Percentiles rank a stretch among this genome's conserved stretches.
Conservation (phyloP, 345 rosid genomes). For the Kandelia obovata region DNA sequence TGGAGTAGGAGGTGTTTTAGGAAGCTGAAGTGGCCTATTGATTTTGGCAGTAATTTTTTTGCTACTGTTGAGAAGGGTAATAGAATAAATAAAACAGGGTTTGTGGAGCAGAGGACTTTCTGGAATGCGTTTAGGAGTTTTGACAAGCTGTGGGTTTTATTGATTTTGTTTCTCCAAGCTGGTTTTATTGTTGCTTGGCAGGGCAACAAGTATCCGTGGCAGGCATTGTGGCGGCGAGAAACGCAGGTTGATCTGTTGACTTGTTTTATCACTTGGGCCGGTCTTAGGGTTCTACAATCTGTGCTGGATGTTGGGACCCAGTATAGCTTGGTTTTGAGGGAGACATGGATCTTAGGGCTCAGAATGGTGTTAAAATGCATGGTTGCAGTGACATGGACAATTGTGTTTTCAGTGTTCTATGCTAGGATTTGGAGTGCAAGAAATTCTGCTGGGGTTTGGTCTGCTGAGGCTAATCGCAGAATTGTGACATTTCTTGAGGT, state of each 20-base stretch:
- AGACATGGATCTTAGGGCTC: constrained; percentile 52
- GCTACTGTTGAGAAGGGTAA: constrained; percentile 27
- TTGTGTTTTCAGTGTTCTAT: constrained; percentile 70
- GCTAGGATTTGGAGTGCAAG: constrained; percentile 78
- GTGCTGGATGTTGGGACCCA: constrained; percentile 84
- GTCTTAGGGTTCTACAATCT: constrained; percentile 63
- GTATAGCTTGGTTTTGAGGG: constrained; percentile 74
- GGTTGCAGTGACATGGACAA: constrained; percentile 68
- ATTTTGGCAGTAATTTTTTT: constrained; percentile 50
- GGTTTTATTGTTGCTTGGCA: constrained; percentile 75
- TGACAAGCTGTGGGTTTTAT: constrained; percentile 70
- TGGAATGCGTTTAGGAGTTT: constrained; percentile 82
- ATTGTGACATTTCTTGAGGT: constrained; percentile 58
- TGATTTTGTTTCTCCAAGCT: constrained; percentile 72
- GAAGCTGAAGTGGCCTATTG: constrained; percentile 66
- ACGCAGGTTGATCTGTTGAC: constrained; percentile 71
- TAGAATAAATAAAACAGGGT: constrained; percentile 78
- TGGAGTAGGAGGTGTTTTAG: constrained; percentile 86
- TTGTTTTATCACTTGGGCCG: constrained; percentile 79
- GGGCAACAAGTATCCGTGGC: constrained; percentile 40
- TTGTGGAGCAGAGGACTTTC: constrained; percentile 87
- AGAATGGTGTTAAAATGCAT: constrained; percentile 71
- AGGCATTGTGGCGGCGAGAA: constrained; percentile 47
- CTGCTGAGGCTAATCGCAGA: constrained; percentile 54
- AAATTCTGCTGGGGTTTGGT: constrained; percentile 54